Evolutionary conservation across 108 stramenopile species (phyloP).

Genomic region (Bacterosira constricta): DNA sequence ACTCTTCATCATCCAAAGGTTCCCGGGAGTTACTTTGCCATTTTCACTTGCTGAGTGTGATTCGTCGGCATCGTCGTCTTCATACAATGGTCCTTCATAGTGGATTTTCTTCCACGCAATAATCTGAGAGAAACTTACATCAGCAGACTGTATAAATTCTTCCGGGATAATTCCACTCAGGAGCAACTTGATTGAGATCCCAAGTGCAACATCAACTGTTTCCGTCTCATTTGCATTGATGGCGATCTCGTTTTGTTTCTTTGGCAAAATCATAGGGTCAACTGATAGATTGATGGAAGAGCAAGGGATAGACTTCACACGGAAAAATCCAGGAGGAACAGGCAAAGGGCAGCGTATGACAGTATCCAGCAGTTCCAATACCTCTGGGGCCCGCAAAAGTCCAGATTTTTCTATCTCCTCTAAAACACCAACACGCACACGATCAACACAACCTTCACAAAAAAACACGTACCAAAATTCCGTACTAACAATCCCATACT

Average conservation of each 20-base stretch:
- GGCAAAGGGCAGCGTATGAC: constrained; percentile 21
- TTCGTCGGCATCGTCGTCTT: constrained; percentile 29
- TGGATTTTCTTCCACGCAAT: constrained; percentile 18
- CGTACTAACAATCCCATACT: constrained; percentile 47
- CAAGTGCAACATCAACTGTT: constrained; percentile 17
- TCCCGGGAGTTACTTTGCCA: not conserved
- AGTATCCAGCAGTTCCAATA: constrained; percentile 18
- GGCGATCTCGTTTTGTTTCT: not conserved
- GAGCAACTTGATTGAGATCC: constrained; percentile 10
- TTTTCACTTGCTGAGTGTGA: not conserved
- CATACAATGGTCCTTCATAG: constrained; percentile 16
- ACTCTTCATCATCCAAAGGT: not conserved
- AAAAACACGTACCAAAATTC: constrained; percentile 52
- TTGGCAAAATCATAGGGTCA: not conserved
- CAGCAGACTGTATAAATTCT: constrained; percentile 5
- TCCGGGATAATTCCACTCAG: constrained; percentile 22
- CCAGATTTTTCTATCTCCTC: too few species aligned
- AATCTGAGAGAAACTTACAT: constrained; percentile 14
- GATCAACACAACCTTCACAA: too few species aligned
- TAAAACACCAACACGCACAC: too few species aligned
- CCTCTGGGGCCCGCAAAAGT: too few species aligned
- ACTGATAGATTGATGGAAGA: constrained; percentile 3
- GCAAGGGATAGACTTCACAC: constrained; percentile 15
- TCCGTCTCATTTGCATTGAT: constrained; percentile 1
- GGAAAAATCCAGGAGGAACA: constrained; percentile 21